phyloP scores from a whole-genome alignment of 495 filamentous ascomycete species.

The Lophium mytilinum region DNA sequence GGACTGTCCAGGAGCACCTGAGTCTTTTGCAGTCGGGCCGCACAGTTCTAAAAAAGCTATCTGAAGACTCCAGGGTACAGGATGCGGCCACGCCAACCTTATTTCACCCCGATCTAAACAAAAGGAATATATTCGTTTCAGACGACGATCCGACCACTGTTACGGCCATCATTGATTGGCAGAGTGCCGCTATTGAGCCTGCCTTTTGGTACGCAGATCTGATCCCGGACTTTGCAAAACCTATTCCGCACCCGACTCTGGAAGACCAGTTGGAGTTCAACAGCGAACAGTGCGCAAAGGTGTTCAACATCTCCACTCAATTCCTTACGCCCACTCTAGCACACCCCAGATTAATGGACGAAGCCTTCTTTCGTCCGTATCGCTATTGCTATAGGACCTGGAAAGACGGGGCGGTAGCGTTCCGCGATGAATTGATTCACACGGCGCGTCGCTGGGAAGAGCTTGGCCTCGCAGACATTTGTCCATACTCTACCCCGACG shows the following conservation, averaged over 20 bases:
- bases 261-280: constrained; percentile 14
- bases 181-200: constrained; percentile 36
- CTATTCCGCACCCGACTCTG: constrained; percentile 27
- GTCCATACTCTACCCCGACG: constrained; percentile 32
- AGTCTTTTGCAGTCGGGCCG: constrained; percentile 29
- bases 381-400: constrained; percentile 40
- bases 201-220: constrained; percentile 36
- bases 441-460: constrained; percentile 33
- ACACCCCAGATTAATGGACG: constrained; percentile 33
- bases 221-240: constrained; percentile 35
- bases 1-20: constrained; percentile 33
- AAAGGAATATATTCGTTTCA: constrained; percentile 41
- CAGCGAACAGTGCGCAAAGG: constrained; percentile 26
- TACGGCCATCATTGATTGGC: constrained; percentile 37
- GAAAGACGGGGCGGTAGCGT: constrained; percentile 37
- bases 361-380: constrained; percentile 37
- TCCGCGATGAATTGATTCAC: constrained; percentile 39
- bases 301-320: constrained; percentile 31
- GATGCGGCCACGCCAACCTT: constrained; percentile 31
- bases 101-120: constrained; percentile 37
- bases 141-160: constrained; percentile 31
- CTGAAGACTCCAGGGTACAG: constrained; percentile 30
- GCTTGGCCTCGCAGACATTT: constrained; percentile 35
- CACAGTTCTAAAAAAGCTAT: constrained; percentile 28
- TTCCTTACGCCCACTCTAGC: constrained; percentile 32